Evolutionary conservation across 2,329 filamentous ascomycete genomes (phyloP), one percentile per base, ranked within the genome.

Genomic region (Pleochaeta shiraiana): DNA sequence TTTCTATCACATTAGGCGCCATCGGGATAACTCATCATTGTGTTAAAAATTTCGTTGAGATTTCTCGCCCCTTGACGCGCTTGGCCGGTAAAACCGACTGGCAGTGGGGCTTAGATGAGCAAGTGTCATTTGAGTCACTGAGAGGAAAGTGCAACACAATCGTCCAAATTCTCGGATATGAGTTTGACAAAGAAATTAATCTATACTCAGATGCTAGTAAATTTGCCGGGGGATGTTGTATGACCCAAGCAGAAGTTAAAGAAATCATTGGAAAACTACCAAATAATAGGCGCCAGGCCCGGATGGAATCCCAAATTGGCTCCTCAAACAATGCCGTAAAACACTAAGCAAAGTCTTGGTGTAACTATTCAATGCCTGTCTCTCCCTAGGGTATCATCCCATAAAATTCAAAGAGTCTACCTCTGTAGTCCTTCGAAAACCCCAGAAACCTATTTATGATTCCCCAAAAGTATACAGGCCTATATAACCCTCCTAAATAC

Each of bases 131-230:
- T 21, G 45, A 50, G 45, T n/a, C 21, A 7, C 21, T 50, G 21
- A 59, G 30, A 24, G 55, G 30, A 34, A 50, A 50, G 21, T 50
- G 45, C 21, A 50, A n/a, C 45, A 50, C 45, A 21, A 39, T 24
- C 7, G 19, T 64, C 7, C 26, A 55, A 64, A 55, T 64, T 19
- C 21, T 33, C 37, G 16, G 28, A 14, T 55, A 26, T 19, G 45
- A 55, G 6, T 64, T 55, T 34, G 24, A 57, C 11, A 7, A 37
- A 14, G 6, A 43, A 50, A n/a, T 50, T 12, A 50, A 50, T n/a
- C 16, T 63, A 31, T 63, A 63, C 26, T 47, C 61, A 4, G 39
- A 63, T 50, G 61, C 39, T 33, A 63, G 61, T 30, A 50, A 50
- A 21, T 45, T 24, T 37, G 30, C 21, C 16, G 24, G 24, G 28